Evolutionary conservation across 805 yeast genomes (phyloP).

Genomic region (Blastobotrys chiropterorum): DNA sequence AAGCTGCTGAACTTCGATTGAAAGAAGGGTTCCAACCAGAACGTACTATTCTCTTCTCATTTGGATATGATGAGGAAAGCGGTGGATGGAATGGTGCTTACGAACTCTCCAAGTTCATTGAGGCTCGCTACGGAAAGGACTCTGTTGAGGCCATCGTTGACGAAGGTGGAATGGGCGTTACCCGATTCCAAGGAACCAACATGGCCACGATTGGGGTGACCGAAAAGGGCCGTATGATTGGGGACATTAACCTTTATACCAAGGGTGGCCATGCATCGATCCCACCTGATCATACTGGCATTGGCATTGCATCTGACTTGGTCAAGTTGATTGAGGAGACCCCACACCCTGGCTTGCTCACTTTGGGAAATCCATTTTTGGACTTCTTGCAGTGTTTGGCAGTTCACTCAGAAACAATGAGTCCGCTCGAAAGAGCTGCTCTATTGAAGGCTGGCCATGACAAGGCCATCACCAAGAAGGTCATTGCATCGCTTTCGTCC

Average conservation of each 20-base stretch:
- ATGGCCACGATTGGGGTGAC: conserved; percentile 52
- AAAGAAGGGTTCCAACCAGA: conserved; percentile 48
- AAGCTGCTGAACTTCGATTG: conserved; percentile 54
- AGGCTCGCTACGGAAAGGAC: conserved; percentile 52
- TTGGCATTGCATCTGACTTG: conserved; percentile 64
- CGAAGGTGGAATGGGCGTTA: conserved; percentile 51
- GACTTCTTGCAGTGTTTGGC: conserved; percentile 58
- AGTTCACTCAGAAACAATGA: conserved; percentile 36
- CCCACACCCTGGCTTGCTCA: conserved; percentile 44
- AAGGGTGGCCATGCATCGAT: conserved; percentile 76
- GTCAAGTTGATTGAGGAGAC: conserved; percentile 49
- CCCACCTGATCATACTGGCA: conserved; percentile 79
- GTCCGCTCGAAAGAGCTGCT: conserved; percentile 26
- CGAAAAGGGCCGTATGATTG: conserved; percentile 56
- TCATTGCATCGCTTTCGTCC: conserved; percentile 1
- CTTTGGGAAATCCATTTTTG: conserved; percentile 54
- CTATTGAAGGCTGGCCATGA: conserved; percentile 11
- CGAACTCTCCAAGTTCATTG: conserved; percentile 41
- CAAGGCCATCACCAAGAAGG: conserved; percentile 12
- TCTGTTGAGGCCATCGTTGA: conserved; percentile 62
- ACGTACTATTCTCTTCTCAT: conserved; percentile 57
- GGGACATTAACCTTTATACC: conserved; percentile 44
- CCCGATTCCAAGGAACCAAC: conserved; percentile 38
- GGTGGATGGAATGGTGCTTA: conserved; percentile 60
- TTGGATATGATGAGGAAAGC: conserved; percentile 79